Evolutionary conservation across 2,329 filamentous ascomycete species (phyloP), one percentile per base, ranked within the genome.

Genomic region (Fusarium subtropicale): DNA sequence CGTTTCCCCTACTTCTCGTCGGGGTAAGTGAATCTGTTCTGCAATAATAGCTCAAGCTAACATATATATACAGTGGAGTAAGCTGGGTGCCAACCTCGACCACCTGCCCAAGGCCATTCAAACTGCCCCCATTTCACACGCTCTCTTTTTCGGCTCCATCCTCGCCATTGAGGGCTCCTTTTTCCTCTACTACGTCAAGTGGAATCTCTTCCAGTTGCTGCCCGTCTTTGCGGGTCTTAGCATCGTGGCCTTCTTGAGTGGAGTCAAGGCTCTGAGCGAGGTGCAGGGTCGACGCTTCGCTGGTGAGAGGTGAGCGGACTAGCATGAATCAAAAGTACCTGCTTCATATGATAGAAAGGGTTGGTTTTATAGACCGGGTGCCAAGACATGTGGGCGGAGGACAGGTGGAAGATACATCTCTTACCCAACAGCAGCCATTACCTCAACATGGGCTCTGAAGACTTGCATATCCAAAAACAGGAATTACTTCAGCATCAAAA

Each of bases 121-220:
- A 60, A 84, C 87, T 24, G 92, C 93, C 1, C 95, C 96, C 3
- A 74, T 97, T 44, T 91, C 95, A 7, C 95, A 99, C 78, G 84
- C 84, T 31, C 79, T 94, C 34, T 99, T 98, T 84, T 92, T 97
- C 72, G 92, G 92, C 53, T 97, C 94, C 7, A 89, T 99, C 58
- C 66, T 97, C 39, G 89, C 90, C 24, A 92, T 99, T 84, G 96
- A 99, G 80, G 92, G 88, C 18, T 90, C 97, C 59, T 97, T 99
- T 82, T 95, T 96, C 84, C 82, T 97, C 71, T 99, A 99, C 86
- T 98, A 98, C 82, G 91, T 88, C 55, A 88, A 83, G 76, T 97
- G 95, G 94, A 97, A 91, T 76, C 85, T 99, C 46, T 97, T 98
- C 86, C 91, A 97, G 83, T 89, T 89, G 16, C 84, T 99, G 51